Conservation (phyloP, 768 basidiomycete species). For the Terana coerulea region DNA sequence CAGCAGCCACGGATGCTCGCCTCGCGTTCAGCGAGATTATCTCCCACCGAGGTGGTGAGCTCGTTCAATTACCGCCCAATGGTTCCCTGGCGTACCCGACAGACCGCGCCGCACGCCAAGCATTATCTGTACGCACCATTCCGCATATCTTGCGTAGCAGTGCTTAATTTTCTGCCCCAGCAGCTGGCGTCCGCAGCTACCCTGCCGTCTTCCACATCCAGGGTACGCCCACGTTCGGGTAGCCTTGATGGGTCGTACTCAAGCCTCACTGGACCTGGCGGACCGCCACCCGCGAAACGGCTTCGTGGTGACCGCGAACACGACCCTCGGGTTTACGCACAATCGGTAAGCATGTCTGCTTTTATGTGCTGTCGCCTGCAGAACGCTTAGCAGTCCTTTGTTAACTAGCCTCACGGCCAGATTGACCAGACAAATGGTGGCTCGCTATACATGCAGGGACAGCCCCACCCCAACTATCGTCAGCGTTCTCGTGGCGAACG, state of each 20-base stretch:
- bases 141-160: slow-evolving; percentile 1
- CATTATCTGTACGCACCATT: slow-evolving; percentile 22
- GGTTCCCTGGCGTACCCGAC: background rate
- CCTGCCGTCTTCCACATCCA: slow-evolving; percentile 37
- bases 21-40: slow-evolving; percentile 43
- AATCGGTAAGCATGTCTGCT: too few species aligned
- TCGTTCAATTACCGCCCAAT: slow-evolving; percentile 28
- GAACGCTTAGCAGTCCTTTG: too few species aligned
- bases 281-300: slow-evolving; percentile 49
- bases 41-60: slow-evolving; percentile 39
- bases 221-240: slow-evolving; percentile 42
- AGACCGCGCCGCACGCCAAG: too few species aligned
- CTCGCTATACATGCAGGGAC: slow-evolving; percentile 23
- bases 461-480: slow-evolving; percentile 2
- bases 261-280: slow-evolving; percentile 26
- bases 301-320: slow-evolving; percentile 33
- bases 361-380: slow-evolving; percentile 6
- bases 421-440: slow-evolving; percentile 16
- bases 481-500: slow-evolving; percentile 11
- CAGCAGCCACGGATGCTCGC: slow-evolving; percentile 47
- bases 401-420: slow-evolving; percentile 2
- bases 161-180: slow-evolving; percentile 17
- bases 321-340: too few species aligned
- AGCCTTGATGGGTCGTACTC: slow-evolving; percentile 36
- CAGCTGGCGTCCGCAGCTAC: slow-evolving; percentile 28